phyloP scores from a whole-genome alignment of 768 basidiomycete species.

The Boletus fagicola region DNA sequence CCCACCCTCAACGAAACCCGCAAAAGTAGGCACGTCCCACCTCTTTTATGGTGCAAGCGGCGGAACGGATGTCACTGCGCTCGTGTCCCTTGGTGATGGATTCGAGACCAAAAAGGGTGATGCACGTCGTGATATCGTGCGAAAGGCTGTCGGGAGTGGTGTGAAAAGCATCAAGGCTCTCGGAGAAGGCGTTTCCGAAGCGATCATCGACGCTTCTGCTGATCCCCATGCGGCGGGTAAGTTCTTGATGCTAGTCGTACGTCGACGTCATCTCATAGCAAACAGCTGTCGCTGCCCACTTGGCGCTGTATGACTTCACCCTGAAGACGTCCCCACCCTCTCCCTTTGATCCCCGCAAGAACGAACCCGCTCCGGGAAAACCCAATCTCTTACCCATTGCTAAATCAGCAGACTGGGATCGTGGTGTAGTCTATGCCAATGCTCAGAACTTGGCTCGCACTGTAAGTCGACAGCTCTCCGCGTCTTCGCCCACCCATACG shows the following conservation, averaged over 20 bases:
- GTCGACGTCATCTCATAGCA: background rate
- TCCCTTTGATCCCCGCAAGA: conserved; percentile 59
- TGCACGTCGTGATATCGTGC: conserved; percentile 60
- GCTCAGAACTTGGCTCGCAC: conserved; percentile 82
- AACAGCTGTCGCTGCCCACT: conserved; percentile 72
- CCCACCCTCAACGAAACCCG: conserved; percentile 46
- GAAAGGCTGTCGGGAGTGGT: conserved; percentile 69
- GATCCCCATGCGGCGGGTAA: conserved; percentile 80
- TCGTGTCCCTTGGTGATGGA: conserved; percentile 58
- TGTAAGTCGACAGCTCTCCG: conserved; percentile 35
- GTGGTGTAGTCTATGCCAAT: conserved; percentile 68
- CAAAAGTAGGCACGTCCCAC: conserved; percentile 62
- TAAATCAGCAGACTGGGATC: conserved; percentile 60
- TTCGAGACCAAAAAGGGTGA: conserved; percentile 46
- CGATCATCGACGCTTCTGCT: conserved; percentile 57
- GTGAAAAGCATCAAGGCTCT: conserved; percentile 65
- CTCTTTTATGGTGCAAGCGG: conserved; percentile 58
- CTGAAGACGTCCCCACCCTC: conserved; percentile 74
- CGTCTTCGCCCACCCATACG: background rate
- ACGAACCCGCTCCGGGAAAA: conserved; percentile 49
- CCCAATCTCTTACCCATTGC: conserved; percentile 47
- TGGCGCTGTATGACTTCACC: conserved; percentile 73
- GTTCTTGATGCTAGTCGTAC: background rate
- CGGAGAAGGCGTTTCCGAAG: conserved; percentile 59
- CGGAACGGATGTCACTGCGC: conserved; percentile 42